Base-by-base conservation (phyloP, 495 filamentous ascomycete species). In the Aspergillus cavernicola region DNA sequence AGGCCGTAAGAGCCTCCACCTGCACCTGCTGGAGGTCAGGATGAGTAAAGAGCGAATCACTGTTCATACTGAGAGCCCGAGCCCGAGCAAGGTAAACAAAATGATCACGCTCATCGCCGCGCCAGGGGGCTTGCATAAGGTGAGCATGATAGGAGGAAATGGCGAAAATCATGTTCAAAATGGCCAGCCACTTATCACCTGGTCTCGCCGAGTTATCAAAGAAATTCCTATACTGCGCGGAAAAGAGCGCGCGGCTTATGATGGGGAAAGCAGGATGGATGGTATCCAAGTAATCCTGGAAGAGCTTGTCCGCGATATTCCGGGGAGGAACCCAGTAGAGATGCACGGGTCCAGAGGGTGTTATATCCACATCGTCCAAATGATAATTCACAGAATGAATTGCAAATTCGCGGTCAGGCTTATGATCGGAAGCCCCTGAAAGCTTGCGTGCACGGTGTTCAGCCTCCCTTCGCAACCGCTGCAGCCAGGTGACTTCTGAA, bases 111-210 rank as follows among this genome's bases (percentile, higher is more conserved):
- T 76, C 71, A 55, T 69, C 70, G 6, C 69, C 70, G 33, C 61
- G 68, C 77, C 76, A 81, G 22, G 74, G 68, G 12, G 75, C 77
- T 49, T 76, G 74, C 7, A 66, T 63, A 10, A 87, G 70, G 54
- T 81, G 74, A 16, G 76, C 74, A 63, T 85, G 80, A 48, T 77
- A 77, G 10, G 83, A 74, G 6, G 74, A 73, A 48, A 87, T 85
- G 16, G 85, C 85, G 53, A 88, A 85, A 15, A 87, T 79, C 48
- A 86, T 65, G 58, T 88, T 88, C 24, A 86, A 53, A 28, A 81
- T 84, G 0, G 82, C 80, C 32, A 84, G 68, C 81, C 81, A 86
- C 32, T 79, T 78, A 29, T 71, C 67, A 8, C 74, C 73, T 4
- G 75, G 71, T n/a, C 61, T 67, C 6, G 68, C 68, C 11, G 63